Evolutionary conservation across 192 early-diverging fungal genomes (phyloP), one percentile per base, ranked within the genome.

Genomic region (Backusella circina): DNA sequence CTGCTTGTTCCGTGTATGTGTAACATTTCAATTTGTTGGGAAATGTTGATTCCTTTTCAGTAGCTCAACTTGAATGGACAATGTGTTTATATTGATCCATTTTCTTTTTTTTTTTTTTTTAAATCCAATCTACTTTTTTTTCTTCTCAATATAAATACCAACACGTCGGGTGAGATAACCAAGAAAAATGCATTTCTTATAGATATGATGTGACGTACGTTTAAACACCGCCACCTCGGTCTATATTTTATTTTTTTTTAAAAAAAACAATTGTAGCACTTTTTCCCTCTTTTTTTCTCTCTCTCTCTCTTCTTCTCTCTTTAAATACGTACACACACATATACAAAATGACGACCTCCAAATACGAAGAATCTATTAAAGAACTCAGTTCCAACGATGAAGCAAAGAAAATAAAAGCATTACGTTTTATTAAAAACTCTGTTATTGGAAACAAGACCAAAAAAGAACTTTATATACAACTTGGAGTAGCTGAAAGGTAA

Each of bases 371-470:
- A 74, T 85, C 86, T 44, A 81, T 90, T 41, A 72, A 77, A 33
- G 85, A 90, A 65, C 70, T 90, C 61, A 61, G 41, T 61, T 82
- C 84, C 12, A 31, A 18, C 23, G 87, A 90, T 37, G 74, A 83
- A 4, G 39, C 70, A 28, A 82, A 84, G n/a, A 81, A 82, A 41
- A 76, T 88, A 16, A 86, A 82, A 67, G 86, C 88, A 23, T 73
- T 90, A 12, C 89, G 92, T 16, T 91, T 90, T 78, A 93, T 95
- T 76, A 95, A 94, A 79, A 95, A 95, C 72, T 82, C 86, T 51
- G 86, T 93, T 57, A 95, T 95, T 80, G 94, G 94, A 65, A 94
- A 93, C 76, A 86, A 84, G 65, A 91, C 91, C 18, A 93, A 93
- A 75, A 95, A 95, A 83, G 87, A 89, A 51, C 82, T 92, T 30